phyloP scores from a whole-genome alignment of 257 asterid genomes.

The Solanum bulbocastanum region DNA sequence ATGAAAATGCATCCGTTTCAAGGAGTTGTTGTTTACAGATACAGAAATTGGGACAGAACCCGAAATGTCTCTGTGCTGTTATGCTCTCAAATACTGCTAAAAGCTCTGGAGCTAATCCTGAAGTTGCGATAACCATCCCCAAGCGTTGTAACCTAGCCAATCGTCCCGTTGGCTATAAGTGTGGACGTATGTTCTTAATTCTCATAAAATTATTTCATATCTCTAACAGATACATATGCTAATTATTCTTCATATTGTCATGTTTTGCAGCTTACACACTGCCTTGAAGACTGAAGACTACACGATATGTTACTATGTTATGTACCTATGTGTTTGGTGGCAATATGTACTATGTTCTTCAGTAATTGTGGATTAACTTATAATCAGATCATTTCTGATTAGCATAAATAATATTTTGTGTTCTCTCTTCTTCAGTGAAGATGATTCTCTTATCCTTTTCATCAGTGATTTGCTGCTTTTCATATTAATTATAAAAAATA shows the following conservation, averaged over 20 bases:
- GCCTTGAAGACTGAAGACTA: constrained; percentile 31
- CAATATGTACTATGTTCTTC: not conserved
- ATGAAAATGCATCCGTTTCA: constrained; percentile 18
- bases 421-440: not conserved
- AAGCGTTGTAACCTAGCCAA: constrained; percentile 64
- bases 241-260: too few species aligned
- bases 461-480: not conserved
- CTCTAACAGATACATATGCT: not conserved
- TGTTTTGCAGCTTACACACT: constrained; percentile 43
- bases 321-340: not conserved
- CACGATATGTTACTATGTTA: not conserved
- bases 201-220: not conserved
- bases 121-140: constrained; percentile 56
- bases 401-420: not conserved
- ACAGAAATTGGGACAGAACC: constrained; percentile 28
- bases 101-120: constrained; percentile 40
- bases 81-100: constrained; percentile 64
- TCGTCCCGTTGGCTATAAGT: constrained; percentile 72
- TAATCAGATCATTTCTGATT: not conserved
- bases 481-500: too few species aligned
- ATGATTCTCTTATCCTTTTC: not conserved
- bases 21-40: constrained; percentile 32
- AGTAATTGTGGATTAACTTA: not conserved
- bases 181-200: constrained; percentile 32
- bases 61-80: constrained; percentile 52